Evolutionary conservation across 208 protist genomes (phyloP).

Genomic region (Crithidia brevicula): DNA sequence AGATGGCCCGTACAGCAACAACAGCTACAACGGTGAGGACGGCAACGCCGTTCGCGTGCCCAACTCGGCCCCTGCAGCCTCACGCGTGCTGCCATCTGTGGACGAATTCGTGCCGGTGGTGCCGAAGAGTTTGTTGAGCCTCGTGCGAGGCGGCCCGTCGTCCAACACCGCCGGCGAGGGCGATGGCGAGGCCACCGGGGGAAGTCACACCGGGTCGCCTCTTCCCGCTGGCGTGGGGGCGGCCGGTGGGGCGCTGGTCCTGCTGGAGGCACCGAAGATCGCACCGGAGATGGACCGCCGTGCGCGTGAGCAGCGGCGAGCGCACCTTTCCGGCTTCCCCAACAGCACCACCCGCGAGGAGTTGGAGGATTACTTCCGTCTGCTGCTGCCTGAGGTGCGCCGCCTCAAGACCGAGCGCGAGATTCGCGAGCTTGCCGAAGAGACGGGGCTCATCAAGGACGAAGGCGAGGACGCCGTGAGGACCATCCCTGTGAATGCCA

Average conservation of each 20-base stretch:
- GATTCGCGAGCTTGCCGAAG: conserved; percentile 50
- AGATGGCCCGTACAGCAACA: background rate
- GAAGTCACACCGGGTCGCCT: background rate
- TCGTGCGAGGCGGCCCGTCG: conserved; percentile 18
- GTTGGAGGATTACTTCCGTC: conserved; percentile 68
- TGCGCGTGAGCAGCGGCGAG: conserved; percentile 75
- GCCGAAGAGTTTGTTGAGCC: conserved; percentile 40
- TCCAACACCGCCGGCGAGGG: conserved; percentile 4
- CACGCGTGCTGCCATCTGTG: conserved; percentile 58
- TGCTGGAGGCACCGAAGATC: conserved; percentile 79
- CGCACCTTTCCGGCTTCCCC: conserved; percentile 81
- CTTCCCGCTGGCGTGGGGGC: background rate
- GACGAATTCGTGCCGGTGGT: conserved; percentile 72
- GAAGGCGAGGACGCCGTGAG: conserved; percentile 52
- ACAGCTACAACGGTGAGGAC: background rate
- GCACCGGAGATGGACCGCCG: conserved; percentile 60
- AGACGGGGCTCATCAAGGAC: conserved; percentile 18
- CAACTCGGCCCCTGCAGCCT: conserved; percentile 14
- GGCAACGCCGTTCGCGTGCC: conserved; percentile 1
- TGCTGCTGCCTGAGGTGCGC: conserved; percentile 76
- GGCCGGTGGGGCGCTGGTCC: conserved; percentile 30
- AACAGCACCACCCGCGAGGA: conserved; percentile 59
- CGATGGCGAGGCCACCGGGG: background rate
- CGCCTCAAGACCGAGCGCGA: conserved; percentile 75
- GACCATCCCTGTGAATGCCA: conserved; percentile 66